These are phyloP conservation scores for Phytophthora foliorum DNA, from an alignment of 352 stramenopile genomes.

Conservation along the genomic window DNA sequence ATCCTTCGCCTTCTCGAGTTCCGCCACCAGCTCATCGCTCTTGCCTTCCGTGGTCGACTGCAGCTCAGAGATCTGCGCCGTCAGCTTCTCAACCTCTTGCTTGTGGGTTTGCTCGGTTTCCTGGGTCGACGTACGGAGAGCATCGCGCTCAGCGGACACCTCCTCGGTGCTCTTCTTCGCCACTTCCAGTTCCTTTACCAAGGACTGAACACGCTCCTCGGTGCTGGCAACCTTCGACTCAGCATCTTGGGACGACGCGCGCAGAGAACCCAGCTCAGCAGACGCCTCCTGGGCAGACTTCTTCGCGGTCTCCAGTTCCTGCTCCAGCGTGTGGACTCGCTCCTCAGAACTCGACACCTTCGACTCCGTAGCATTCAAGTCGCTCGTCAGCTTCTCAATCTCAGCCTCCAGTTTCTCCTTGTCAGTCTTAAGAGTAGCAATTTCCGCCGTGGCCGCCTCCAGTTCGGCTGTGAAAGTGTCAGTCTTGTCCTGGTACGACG, in stretches of 20 bases:
- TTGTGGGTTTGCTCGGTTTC: conserved; percentile 36
- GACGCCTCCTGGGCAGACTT: conserved; percentile 12
- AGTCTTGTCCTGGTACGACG: conserved; percentile 40
- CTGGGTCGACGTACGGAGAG: conserved; percentile 23
- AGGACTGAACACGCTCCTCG: conserved; percentile 24
- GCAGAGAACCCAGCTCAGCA: background rate
- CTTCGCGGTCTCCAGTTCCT: conserved; percentile 39
- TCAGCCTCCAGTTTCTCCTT: background rate
- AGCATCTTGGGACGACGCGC: background rate
- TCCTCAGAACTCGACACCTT: conserved; percentile 21
- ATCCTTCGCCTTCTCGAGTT: conserved; percentile 47
- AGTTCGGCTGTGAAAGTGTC: conserved; percentile 44
- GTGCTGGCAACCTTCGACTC: conserved; percentile 8
- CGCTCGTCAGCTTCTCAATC: conserved; percentile 39
- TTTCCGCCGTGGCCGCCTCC: conserved; percentile 25
- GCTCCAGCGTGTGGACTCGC: conserved; percentile 40
- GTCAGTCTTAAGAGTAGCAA: background rate
- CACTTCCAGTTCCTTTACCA: conserved; percentile 45
- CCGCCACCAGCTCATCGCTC: conserved; percentile 31
- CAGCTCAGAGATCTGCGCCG: conserved; percentile 37
- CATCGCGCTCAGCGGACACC: conserved; percentile 14
- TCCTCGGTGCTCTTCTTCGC: conserved; percentile 28
- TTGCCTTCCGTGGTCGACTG: conserved; percentile 36
- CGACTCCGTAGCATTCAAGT: conserved; percentile 13
- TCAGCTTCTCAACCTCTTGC: conserved; percentile 46